These are phyloP conservation scores for Mallotus japonicus DNA, from an alignment of 441 rosid species.

Conservation along the genomic window DNA sequence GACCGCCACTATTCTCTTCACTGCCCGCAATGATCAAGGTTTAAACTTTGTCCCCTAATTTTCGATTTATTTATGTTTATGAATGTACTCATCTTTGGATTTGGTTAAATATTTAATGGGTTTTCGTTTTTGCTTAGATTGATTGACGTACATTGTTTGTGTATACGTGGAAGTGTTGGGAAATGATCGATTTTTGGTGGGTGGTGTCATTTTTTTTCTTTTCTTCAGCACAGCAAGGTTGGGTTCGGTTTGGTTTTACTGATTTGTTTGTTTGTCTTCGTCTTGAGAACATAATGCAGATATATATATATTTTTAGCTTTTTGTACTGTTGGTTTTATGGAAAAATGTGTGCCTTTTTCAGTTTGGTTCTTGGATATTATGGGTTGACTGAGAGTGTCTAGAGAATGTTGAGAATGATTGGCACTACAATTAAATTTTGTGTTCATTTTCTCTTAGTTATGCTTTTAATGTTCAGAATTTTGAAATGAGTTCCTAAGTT, in stretches of 20 bases:
- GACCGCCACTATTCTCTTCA: slow-evolving; percentile 48
- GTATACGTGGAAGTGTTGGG: not conserved
- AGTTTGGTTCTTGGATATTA: not conserved
- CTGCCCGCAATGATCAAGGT: slow-evolving; percentile 56
- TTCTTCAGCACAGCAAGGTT: not conserved
- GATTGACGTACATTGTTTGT: not conserved
- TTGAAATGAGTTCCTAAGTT: not conserved
- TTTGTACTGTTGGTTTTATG: not conserved
- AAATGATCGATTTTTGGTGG: not conserved
- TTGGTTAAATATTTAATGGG: not conserved
- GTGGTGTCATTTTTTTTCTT: not conserved
- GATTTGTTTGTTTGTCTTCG: not conserved
- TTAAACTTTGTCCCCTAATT: not conserved
- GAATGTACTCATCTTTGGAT: not conserved
- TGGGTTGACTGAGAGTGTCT: not conserved
- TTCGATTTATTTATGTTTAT: not conserved
- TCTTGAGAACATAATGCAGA: not conserved
- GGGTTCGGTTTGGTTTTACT: not conserved
- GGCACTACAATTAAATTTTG: no score
- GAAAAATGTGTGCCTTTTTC: not conserved
- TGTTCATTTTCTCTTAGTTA: not conserved
- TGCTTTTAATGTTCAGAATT: not conserved
- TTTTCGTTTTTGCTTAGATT: not conserved
- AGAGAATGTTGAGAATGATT: not conserved
- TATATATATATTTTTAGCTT: not conserved